Conservation (phyloP, 2,329 filamentous ascomycete species). For the Pseudomassariella vexata region DNA sequence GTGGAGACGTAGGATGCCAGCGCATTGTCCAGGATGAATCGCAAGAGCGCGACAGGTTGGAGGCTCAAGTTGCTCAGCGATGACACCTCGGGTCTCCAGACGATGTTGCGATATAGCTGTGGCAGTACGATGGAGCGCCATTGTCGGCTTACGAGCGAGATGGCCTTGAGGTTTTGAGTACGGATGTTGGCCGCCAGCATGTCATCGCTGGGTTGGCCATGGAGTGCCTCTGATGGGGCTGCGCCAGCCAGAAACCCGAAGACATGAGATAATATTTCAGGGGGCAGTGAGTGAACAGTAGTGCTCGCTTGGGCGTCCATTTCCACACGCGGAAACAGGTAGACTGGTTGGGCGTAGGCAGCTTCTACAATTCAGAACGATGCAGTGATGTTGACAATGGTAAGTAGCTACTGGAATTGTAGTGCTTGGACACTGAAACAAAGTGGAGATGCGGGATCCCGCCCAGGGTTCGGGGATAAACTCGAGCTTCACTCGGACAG, state of each 20-base stretch:
- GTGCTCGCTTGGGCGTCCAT: no score
- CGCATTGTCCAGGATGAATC: conserved; percentile 29
- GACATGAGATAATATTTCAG: conserved; percentile 55
- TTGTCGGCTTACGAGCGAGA: conserved; percentile 45
- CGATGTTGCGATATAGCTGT: conserved; percentile 50
- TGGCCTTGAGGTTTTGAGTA: conserved; percentile 43
- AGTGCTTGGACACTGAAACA: no score
- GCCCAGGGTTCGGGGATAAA: no score
- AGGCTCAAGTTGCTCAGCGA: conserved; percentile 18
- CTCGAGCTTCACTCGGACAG: no score
- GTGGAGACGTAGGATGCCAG: conserved; percentile 34
- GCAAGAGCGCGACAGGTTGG: conserved; percentile 30
- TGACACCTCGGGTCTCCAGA: conserved; percentile 29
- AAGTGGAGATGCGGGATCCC: no score
- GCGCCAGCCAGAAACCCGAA: conserved; percentile 46
- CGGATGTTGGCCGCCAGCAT: conserved; percentile 30
- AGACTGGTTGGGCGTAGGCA: no score
- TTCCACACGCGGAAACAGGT: no score
- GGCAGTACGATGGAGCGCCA: conserved; percentile 49
- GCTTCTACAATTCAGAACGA: no score
- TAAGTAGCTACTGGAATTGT: no score
- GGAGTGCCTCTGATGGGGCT: conserved; percentile 42
- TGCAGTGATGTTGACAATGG: no score
- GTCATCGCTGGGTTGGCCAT: conserved; percentile 39
- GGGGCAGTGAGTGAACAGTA: conserved; percentile 39